These are phyloP conservation scores for Wickerhamomyces bisporus DNA, from an alignment of 805 yeast genomes.

Conservation along the genomic window DNA sequence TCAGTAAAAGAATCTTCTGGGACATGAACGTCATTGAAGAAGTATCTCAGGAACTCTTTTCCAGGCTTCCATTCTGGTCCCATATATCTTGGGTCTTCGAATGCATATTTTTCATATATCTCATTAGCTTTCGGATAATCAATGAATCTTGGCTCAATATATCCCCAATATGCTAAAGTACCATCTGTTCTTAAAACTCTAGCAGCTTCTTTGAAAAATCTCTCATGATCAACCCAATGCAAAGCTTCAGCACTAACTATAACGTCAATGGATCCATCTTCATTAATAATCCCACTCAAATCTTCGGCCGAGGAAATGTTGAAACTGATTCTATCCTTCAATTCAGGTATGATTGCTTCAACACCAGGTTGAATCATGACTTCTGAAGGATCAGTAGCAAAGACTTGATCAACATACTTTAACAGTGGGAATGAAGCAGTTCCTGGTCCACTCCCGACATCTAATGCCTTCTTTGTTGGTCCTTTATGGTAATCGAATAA, in stretches of 20 bases:
- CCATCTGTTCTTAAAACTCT: slow-evolving; percentile 51
- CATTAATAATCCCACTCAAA: slow-evolving; percentile 15
- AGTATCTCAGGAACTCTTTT: slow-evolving; percentile 40
- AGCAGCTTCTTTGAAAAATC: slow-evolving; percentile 44
- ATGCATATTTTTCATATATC: slow-evolving; percentile 48
- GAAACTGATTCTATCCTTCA: slow-evolving; percentile 19
- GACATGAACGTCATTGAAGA: slow-evolving; percentile 37
- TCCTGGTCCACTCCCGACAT: slow-evolving; percentile 72
- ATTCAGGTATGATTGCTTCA: slow-evolving; percentile 11
- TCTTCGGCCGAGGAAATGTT: slow-evolving; percentile 24
- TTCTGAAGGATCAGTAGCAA: slow-evolving; percentile 55
- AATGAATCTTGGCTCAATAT: slow-evolving; percentile 60
- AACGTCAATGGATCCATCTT: slow-evolving; percentile 41
- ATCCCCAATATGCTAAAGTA: slow-evolving; percentile 68
- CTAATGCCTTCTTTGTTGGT: slow-evolving; percentile 37
- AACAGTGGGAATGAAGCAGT: slow-evolving; percentile 50
- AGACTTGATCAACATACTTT: slow-evolving; percentile 36
- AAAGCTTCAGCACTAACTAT: slow-evolving; percentile 66
- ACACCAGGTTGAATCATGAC: slow-evolving; percentile 45
- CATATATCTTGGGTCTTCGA: slow-evolving; percentile 40
- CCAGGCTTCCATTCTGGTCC: slow-evolving; percentile 76
- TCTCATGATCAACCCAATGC: slow-evolving; percentile 65
- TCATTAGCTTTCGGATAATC: slow-evolving; percentile 50
- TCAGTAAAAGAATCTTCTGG: slow-evolving; percentile 41
- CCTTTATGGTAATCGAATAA: slow-evolving; percentile 37